Conservation (phyloP, 1,284 basidiomycete genomes). For the Leccinum fallax region DNA sequence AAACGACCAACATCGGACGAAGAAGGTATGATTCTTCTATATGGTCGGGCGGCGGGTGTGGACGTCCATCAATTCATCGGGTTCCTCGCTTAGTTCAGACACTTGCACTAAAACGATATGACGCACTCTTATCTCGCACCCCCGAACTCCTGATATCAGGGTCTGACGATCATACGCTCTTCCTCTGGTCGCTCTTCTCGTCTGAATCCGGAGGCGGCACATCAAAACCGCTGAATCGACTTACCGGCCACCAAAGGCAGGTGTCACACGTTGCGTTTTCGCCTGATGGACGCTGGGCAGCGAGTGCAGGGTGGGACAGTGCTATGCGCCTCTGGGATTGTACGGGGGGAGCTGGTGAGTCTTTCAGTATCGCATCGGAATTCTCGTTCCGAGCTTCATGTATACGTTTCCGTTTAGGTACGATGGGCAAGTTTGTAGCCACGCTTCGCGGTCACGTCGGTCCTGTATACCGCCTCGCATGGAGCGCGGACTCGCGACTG, state of each 20-base stretch:
- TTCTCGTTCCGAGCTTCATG: neutral
- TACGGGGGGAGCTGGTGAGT: conserved; percentile 27
- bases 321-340: conserved; percentile 91
- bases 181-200: conserved; percentile 85
- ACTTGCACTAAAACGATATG: conserved; percentile 60
- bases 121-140: conserved; percentile 62
- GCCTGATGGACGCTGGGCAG: conserved; percentile 91
- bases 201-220: conserved; percentile 46
- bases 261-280: conserved; percentile 96
- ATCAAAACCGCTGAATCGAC: conserved; percentile 84
- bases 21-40: neutral
- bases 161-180: conserved; percentile 94
- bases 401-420: conserved; percentile 42
- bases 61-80: neutral
- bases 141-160: conserved; percentile 91
- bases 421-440: conserved; percentile 91
- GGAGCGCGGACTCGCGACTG: conserved; percentile 93
- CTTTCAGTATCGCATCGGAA: neutral
- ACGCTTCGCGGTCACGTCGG: conserved; percentile 74
- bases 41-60: neutral
- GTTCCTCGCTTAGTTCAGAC: conserved; percentile 52
- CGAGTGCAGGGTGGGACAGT: conserved; percentile 91
- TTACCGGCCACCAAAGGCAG: conserved; percentile 97
- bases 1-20: neutral
- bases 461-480: conserved; percentile 91